Percentiles rank a stretch among this genome's conserved stretches.
Evolutionary conservation across 2,329 filamentous ascomycete species (phyloP).

Genomic region (Corniculantispora saksenae): DNA sequence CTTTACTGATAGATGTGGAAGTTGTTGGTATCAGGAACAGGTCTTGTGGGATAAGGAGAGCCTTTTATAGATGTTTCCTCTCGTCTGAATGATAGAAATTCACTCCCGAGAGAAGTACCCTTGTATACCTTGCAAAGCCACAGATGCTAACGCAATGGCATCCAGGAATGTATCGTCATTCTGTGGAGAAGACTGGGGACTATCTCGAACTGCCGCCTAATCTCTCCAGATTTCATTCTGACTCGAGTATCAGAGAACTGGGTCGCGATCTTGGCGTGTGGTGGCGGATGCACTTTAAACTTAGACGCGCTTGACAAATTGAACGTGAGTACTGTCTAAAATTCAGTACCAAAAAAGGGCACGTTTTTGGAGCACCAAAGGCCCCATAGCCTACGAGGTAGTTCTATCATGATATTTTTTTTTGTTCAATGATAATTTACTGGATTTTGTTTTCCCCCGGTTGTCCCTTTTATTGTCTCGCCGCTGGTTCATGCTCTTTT

Average conservation of each 20-base stretch:
- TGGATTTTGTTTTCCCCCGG: not conserved
- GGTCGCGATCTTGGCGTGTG: slow-evolving; percentile 14
- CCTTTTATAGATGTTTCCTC: too few species aligned
- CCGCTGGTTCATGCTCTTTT: not conserved
- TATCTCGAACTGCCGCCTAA: not conserved
- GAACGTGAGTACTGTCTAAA: too few species aligned
- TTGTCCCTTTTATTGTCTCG: not conserved
- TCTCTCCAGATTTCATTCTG: slow-evolving; percentile 2
- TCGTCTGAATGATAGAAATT: not conserved
- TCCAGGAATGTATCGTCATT: slow-evolving; percentile 2
- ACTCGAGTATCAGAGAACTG: not conserved
- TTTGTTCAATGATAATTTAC: not conserved
- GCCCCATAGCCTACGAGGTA: too few species aligned
- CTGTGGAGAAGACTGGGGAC: not conserved
- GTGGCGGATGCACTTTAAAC: slow-evolving; percentile 11
- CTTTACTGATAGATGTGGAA: not conserved
- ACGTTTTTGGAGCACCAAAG: too few species aligned
- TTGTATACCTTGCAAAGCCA: too few species aligned
- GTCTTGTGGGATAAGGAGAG: too few species aligned
- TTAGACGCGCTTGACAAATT: not conserved
- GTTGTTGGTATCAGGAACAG: not conserved
- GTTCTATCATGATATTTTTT: too few species aligned
- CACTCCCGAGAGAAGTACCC: not conserved
- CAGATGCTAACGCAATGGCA: not conserved
- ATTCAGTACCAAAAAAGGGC: too few species aligned